Conservation (phyloP, 495 filamentous ascomycete species). For the Umbilicaria muhlenbergii region DNA sequence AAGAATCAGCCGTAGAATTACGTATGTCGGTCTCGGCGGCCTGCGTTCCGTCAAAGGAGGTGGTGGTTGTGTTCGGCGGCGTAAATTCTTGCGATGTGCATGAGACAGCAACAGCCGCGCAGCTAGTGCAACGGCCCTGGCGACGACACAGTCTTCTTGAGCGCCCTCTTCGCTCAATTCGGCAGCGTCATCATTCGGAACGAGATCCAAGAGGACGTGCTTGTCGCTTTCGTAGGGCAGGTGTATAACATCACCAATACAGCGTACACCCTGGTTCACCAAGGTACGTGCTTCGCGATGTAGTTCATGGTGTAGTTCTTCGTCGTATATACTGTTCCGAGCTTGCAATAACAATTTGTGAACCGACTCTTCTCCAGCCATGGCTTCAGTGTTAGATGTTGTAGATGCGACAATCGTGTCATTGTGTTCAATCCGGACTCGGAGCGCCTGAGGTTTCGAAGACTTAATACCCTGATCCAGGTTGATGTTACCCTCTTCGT, state of each 20-base stretch:
- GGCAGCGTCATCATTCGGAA: slow-evolving; percentile 34
- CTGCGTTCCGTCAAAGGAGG: slow-evolving; percentile 37
- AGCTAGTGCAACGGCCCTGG: slow-evolving; percentile 39
- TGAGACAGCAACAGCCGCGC: slow-evolving; percentile 58
- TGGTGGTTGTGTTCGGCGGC: slow-evolving; percentile 43
- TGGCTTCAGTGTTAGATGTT: slow-evolving; percentile 20
- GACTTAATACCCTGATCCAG: slow-evolving; percentile 53
- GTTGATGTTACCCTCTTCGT: slow-evolving; percentile 54
- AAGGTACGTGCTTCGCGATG: slow-evolving; percentile 62
- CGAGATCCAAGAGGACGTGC: slow-evolving; percentile 48
- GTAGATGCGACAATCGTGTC: slow-evolving; percentile 27
- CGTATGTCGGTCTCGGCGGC: slow-evolving; percentile 33
- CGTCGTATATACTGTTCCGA: slow-evolving; percentile 74
- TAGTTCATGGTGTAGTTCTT: slow-evolving; percentile 90
- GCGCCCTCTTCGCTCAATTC: slow-evolving; percentile 1
- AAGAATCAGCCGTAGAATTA: slow-evolving; percentile 49
- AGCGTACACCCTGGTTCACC: slow-evolving; percentile 41
- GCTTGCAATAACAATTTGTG: slow-evolving; percentile 63
- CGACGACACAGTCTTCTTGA: slow-evolving; percentile 13
- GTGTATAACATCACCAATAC: slow-evolving; percentile 3
- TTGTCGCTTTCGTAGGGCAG: slow-evolving; percentile 24
- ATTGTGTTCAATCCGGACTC: slow-evolving; percentile 37
- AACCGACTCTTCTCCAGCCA: slow-evolving; percentile 21
- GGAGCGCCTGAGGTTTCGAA: slow-evolving; percentile 42
- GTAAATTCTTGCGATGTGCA: slow-evolving; percentile 52